Evolutionary conservation across 2,329 filamentous ascomycete species (phyloP).

Genomic region (Exophiala alcalophila): DNA sequence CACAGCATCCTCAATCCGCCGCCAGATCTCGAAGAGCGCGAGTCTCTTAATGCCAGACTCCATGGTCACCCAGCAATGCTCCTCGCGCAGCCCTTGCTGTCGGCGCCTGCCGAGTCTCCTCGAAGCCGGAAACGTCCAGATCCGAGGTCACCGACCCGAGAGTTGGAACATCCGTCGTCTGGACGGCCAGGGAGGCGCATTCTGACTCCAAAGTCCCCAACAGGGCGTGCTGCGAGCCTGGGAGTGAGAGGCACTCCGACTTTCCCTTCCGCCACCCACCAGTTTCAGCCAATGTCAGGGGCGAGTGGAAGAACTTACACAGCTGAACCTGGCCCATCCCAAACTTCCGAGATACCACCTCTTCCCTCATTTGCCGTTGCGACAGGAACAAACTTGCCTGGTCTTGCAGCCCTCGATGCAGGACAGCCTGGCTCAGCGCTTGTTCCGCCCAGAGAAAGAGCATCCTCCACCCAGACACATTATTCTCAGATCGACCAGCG

Average conservation of each 20-base stretch:
- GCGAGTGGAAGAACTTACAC: constrained; percentile 43
- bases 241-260: constrained; percentile 41
- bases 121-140: constrained; percentile 28
- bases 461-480: constrained; percentile 13
- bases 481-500: constrained; percentile 17
- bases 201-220: constrained; percentile 59
- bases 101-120: constrained; percentile 33
- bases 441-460: constrained; percentile 14
- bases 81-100: constrained; percentile 10
- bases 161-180: constrained; percentile 10
- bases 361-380: constrained; percentile 46
- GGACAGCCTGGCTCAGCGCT: constrained; percentile 18
- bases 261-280: constrained; percentile 49
- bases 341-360: constrained; percentile 43
- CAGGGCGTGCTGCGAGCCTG: constrained; percentile 51
- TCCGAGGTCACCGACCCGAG: constrained; percentile 22
- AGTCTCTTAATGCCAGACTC: constrained; percentile 6
- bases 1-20: constrained; percentile 48
- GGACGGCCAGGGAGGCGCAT: constrained; percentile 42
- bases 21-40: constrained; percentile 28
- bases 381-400: constrained; percentile 11
- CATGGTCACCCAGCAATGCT: constrained; percentile 10
- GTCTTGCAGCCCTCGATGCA: constrained; percentile 7
- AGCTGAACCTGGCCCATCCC: constrained; percentile 40
- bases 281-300: constrained; percentile 48